A percentile compares a stretch with the other conserved stretches of the same genome.
Conservation (phyloP, 768 basidiomycete genomes). For the Termitomyces eurrhizus region DNA sequence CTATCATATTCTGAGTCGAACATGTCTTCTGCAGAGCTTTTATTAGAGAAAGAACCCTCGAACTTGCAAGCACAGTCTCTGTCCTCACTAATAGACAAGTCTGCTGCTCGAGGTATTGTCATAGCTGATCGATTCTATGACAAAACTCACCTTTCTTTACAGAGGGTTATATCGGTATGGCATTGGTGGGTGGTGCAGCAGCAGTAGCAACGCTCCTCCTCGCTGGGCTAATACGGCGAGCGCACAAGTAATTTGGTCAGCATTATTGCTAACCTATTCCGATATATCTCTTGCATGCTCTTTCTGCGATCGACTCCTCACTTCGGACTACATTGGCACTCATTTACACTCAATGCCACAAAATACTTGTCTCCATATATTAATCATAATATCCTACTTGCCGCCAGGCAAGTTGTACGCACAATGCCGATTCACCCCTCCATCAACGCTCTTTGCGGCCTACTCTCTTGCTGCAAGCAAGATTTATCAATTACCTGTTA, state of each 20-base stretch:
- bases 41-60: slow-evolving; percentile 88
- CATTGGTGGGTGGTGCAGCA: slow-evolving; percentile 85
- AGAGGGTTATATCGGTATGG: slow-evolving; percentile 99
- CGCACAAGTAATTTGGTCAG: slow-evolving; percentile 44
- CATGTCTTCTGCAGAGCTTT: slow-evolving; percentile 48
- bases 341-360: background rate
- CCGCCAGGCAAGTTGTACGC: slow-evolving; percentile 2
- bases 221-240: slow-evolving; percentile 83
- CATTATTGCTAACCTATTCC: slow-evolving; percentile 1
- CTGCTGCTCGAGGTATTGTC: slow-evolving; percentile 70
- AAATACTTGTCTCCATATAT: slow-evolving; percentile 8
- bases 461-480: background rate
- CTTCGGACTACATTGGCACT: background rate
- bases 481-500: background rate
- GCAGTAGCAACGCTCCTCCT: slow-evolving; percentile 76
- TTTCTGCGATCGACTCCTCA: background rate
- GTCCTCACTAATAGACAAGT: slow-evolving; percentile 78
- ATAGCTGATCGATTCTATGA: background rate
- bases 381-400: background rate
- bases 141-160: slow-evolving; percentile 8
- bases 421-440: slow-evolving; percentile 3
- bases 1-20: background rate
- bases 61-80: slow-evolving; percentile 93
- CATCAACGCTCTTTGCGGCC: background rate
- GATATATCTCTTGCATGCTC: slow-evolving; percentile 1